Evolutionary conservation across 176 grass and related monocot genomes (phyloP).

Genomic region (Aegilops sharonensis): DNA sequence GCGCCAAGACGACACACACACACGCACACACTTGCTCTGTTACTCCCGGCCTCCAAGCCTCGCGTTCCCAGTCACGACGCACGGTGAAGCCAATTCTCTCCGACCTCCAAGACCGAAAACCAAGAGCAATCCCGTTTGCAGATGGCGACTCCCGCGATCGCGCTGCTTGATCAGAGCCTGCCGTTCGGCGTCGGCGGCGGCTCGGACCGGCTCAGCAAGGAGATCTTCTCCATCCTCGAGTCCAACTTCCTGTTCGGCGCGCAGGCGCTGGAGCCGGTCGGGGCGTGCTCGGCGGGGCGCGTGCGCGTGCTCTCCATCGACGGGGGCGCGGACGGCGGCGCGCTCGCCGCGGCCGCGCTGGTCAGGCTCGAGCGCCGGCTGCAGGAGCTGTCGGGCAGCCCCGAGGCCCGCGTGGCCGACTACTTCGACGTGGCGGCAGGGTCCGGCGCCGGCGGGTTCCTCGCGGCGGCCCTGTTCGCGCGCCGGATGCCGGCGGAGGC

Average conservation of each 20-base stretch:
- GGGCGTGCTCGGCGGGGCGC: background rate
- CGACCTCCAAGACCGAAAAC: background rate
- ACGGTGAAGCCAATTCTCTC: background rate
- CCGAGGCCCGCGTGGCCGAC: slow-evolving; percentile 32
- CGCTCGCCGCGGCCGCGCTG: slow-evolving; percentile 53
- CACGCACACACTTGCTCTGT: background rate
- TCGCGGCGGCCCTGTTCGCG: slow-evolving; percentile 60
- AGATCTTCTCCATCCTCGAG: slow-evolving; percentile 90
- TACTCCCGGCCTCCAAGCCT: background rate
- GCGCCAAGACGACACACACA: slow-evolving; percentile 12
- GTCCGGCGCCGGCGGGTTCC: slow-evolving; percentile 61
- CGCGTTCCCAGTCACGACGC: background rate
- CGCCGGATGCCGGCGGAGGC: slow-evolving; percentile 54
- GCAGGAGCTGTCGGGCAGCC: slow-evolving; percentile 58
- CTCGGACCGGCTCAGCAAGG: slow-evolving; percentile 55
- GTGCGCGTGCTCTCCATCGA: slow-evolving; percentile 80
- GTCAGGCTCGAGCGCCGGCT: slow-evolving; percentile 49
- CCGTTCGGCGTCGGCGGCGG: background rate
- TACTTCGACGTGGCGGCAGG: slow-evolving; percentile 74
- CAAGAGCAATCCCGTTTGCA: background rate
- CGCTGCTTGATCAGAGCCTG: slow-evolving; percentile 10
- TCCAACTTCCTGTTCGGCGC: slow-evolving; percentile 64
- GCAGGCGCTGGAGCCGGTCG: background rate
- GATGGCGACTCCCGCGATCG: slow-evolving; percentile 34
- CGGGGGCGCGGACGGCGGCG: slow-evolving; percentile 30